These are phyloP conservation scores for Aureobasidium sp. DNA, from an alignment of 2,329 filamentous ascomycete species.

Conservation along the genomic window DNA sequence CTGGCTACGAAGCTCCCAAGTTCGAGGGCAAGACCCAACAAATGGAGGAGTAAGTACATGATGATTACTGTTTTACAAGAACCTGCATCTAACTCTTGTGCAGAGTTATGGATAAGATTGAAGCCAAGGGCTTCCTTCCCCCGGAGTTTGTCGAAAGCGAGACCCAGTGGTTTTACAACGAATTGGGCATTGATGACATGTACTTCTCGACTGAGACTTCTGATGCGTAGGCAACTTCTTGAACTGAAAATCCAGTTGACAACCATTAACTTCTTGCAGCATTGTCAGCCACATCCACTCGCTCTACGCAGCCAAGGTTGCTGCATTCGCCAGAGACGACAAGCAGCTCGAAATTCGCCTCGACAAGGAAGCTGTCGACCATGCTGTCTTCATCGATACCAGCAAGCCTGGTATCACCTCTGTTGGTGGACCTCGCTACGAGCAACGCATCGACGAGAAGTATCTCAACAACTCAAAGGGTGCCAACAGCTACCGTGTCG, in stretches of 20 bases:
- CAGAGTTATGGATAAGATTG: constrained; percentile 71
- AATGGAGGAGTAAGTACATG: constrained; percentile 60
- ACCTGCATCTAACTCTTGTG: constrained; percentile 18
- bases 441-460: constrained; percentile 88
- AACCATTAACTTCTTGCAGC: constrained; percentile 20
- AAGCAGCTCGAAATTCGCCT: constrained; percentile 89
- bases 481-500: constrained; percentile 76
- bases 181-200: constrained; percentile 95
- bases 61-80: not conserved
- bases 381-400: constrained; percentile 98
- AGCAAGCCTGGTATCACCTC: constrained; percentile 78
- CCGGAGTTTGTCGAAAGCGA: constrained; percentile 73
- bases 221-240: constrained; percentile 45
- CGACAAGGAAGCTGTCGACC: constrained; percentile 89
- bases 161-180: constrained; percentile 94
- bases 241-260: not conserved
- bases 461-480: constrained; percentile 74
- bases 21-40: constrained; percentile 90
- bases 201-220: constrained; percentile 90
- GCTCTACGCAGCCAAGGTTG: constrained; percentile 93
- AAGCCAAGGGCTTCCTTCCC: constrained; percentile 78
- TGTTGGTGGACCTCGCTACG: constrained; percentile 76
- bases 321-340: constrained; percentile 85
- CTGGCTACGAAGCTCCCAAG: constrained; percentile 89
- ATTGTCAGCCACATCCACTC: constrained; percentile 94